Base-by-base conservation (phyloP, 148 eudicot genomes). In the Polygonum maritimum region DNA sequence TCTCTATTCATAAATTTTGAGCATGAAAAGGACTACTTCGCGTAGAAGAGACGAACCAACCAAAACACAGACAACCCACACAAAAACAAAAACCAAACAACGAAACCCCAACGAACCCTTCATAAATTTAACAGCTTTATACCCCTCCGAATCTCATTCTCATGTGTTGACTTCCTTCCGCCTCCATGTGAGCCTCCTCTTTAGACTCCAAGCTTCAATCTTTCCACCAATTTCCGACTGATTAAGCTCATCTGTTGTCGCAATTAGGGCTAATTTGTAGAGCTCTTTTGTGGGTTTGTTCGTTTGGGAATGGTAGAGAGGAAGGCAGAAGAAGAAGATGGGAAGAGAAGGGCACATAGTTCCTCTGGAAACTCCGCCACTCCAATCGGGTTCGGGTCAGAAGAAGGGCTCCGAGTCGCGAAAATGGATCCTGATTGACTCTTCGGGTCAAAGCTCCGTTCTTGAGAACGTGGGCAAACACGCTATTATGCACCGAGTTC, bases 341-440 rank as follows among this genome's bases (percentile, higher is more conserved):
- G 75, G 75, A 9, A 44, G 54, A 72, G 75, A 72, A 72, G 75
- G 75, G 15, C 51, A 41, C 52, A 72, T 72, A 9, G 75, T 72
- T 72, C 75, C 75, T 8, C 11, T 72, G 75, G 75, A 72, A 35
- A 48, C 75, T 72, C 71, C 71, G 19, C 36, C 69, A 13, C 71
- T 16, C 8, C 71, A 67, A 67, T 16, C 75, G 3, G 49, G 44
- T 14, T 10, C 52, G 52, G 75, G 33, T 72, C 52, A 44, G 54
- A 72, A 72, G 54, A 72, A 72, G 75, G 75, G 54, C 21, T 41
- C 75, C 18, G 75, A 48, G 4, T 72, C 75, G 33, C 51, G 75
- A 72, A 72, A 72, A 1, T 72, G 75, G 75, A 72, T 72, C 75
- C 52, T 72, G 18, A 19, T 72, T n/a, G 75, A 72, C 18, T 48